Evolutionary conservation across 2,329 filamentous ascomycete species (phyloP), one percentile per base, ranked within the genome.

Genomic region (Monilinia fructigena): DNA sequence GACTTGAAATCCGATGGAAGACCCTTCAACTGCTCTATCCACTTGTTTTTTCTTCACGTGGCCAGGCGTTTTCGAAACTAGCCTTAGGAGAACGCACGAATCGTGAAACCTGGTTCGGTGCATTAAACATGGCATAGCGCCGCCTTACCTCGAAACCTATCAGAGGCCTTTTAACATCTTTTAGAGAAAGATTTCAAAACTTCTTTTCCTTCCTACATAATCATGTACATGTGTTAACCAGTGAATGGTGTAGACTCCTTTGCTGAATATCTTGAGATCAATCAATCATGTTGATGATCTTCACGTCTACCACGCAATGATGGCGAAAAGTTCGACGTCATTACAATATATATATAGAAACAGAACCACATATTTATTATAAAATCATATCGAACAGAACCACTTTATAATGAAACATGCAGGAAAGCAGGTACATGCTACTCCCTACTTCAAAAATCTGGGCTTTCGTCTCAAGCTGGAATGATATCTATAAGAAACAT

Each of bases 371-470:
- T 48, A 59, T 48, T 48, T 35, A 59, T 38, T 8, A 60, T 35
- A 35, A 35, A 35, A 35, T 35, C 12, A 50, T 60, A 35, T 59
- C 31, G 18, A 23, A n/a, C 12, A 48, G 56, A 16, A 23, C 56
- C 56, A 59, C 56, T 23, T 48, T 35, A 59, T 38, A 7, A 60
- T 50, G 56, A 60, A 60, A 50, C 45, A 38, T 48, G 28, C 45
- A 50, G 16, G 42, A 47, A 59, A 47, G 42, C 42, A 59, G 26
- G 20, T 38, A 60, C 42, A 60, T 45, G 28, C 50, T 12, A n/a
- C 14, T 5, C 10, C n/a, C 20, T 50, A 40, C 45, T 38, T 61
- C 28, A 40, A 28, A 61, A 45, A 26, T 50, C 14, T 3, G 38
- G 58, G 1, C 16, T 26, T 20, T 38, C 14, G 16, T 50, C 38